Evolutionary conservation across 371 early-diverging fungal genomes (phyloP), one percentile per base, ranked within the genome.

Genomic region (Apophysomyces variabilis): DNA sequence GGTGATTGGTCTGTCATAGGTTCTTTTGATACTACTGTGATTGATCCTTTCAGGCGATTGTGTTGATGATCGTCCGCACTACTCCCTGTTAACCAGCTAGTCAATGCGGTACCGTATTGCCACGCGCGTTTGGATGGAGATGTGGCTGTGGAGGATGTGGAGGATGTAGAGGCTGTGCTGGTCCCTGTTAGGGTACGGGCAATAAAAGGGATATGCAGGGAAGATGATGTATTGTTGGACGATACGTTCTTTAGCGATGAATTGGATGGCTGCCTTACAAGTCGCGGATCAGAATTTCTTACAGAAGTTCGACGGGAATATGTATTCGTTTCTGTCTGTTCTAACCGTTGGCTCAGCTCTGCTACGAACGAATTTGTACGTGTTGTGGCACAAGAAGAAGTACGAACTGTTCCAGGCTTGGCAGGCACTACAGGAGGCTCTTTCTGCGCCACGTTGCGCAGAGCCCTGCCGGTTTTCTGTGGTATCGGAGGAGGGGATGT

Each of bases 291-390:
- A 21, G 54, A 50, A 26, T 16, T 16, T 50, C 54, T 16, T 21
- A 50, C 32, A 8, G 54, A 50, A 9, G 35, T 50, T 26, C 54
- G 16, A 21, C 54, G 54, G 21, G 54, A 21, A 50, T 9, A 26
- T 21, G 54, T 21, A 21, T 65, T 66, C 14, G 54, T 66, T 61
- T 69, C 77, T 12, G 68, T 61, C 32, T 74, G 70, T 35, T 70
- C 77, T 21, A 77, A 38, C 14, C 74, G 65, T 58, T 74, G 64
- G 39, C 75, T 77, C 18, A 77, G 58, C 62, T 77, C 77, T 18
- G 70, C 68, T 21, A 70, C 75, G 69, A 74, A 77, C 7, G 75
- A 67, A 2, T 74, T 74, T 39, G 71, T 71, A 44, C 69, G 54
- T n/a, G 54, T 9, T 21, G 62, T 21, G 72, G 74, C 4, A 67